A percentile compares a stretch with the other conserved stretches of the same genome.
These are phyloP conservation scores for Sphagnum fallax DNA, from an alignment of 228 moss, liverwort and hornwort genomes.

Conservation along the genomic window DNA sequence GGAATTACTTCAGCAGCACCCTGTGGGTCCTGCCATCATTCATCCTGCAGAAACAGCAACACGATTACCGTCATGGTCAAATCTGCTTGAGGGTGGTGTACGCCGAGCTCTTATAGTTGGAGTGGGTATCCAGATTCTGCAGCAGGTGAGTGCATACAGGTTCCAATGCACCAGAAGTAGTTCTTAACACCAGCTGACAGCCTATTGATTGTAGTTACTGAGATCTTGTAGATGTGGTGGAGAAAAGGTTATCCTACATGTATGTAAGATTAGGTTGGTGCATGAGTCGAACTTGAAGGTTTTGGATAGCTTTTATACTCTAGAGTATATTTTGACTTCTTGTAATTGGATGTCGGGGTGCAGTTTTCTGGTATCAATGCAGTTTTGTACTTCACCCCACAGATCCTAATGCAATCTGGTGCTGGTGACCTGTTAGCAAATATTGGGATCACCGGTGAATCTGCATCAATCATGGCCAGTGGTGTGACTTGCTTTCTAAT, in stretches of 20 bases:
- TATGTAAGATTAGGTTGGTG: too few relatives aligned
- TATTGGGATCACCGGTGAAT: conserved; percentile 69
- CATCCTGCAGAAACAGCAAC: conserved; percentile 79
- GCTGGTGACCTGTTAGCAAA: conserved; percentile 66
- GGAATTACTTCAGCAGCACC: conserved; percentile 44
- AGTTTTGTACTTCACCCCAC: conserved; percentile 87
- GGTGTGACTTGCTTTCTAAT: conserved; percentile 73
- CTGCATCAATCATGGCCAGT: conserved; percentile 83
- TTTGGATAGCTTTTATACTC: too few relatives aligned
- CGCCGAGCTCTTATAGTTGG: conserved; percentile 87
- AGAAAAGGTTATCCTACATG: neutral
- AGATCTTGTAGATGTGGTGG: neutral
- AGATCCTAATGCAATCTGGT: conserved; percentile 89
- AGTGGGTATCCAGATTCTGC: conserved; percentile 70
- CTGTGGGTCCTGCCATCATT: conserved; percentile 81
- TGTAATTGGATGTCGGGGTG: neutral
- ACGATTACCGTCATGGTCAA: conserved; percentile 49
- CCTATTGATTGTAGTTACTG: neutral
- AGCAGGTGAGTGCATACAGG: conserved; percentile 52
- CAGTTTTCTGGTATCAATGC: conserved; percentile 97
- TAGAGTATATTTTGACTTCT: too few relatives aligned
- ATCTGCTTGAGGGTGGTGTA: conserved; percentile 70
- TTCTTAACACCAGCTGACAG: neutral
- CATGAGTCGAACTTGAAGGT: too few relatives aligned
- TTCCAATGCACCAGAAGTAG: neutral